phyloP scores from a whole-genome alignment of 306 rosid species.

The Abrus pulchellus region DNA sequence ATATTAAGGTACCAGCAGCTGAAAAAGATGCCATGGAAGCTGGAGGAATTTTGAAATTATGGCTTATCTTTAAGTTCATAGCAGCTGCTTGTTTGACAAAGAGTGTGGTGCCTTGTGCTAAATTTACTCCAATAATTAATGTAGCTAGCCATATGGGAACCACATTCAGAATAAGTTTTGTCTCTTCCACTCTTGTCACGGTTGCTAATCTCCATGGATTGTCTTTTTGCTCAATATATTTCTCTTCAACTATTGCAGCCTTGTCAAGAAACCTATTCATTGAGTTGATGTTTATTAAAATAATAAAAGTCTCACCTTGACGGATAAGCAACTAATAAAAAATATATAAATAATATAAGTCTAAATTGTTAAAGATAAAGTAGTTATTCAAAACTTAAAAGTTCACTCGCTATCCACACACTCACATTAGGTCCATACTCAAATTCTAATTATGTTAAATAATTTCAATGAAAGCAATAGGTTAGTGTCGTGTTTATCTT shows the following conservation, averaged over 20 bases:
- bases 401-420: too few species aligned
- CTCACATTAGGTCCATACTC: too few species aligned
- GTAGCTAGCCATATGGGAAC: slow-evolving; percentile 65
- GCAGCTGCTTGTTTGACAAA: slow-evolving; percentile 63
- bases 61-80: slow-evolving; percentile 43
- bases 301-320: too few species aligned
- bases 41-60: slow-evolving; percentile 55
- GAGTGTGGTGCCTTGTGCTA: slow-evolving; percentile 56
- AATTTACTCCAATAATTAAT: slow-evolving; percentile 48
- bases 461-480: background rate
- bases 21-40: slow-evolving; percentile 52
- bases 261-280: slow-evolving; percentile 63
- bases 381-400: too few species aligned
- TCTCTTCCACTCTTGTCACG: slow-evolving; percentile 62
- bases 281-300: background rate
- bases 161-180: slow-evolving; percentile 57
- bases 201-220: slow-evolving; percentile 66
- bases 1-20: slow-evolving; percentile 50
- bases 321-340: too few species aligned
- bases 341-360: too few species aligned
- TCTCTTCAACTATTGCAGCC: slow-evolving; percentile 67
- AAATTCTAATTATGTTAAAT: background rate
- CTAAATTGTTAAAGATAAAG: too few species aligned
- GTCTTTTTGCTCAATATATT: slow-evolving; percentile 27
- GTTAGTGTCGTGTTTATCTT: too few species aligned